A percentile compares a stretch with the other conserved stretches of the same genome.
Conservation (phyloP, 805 yeast genomes). For the Myxozyma nipponensis region DNA sequence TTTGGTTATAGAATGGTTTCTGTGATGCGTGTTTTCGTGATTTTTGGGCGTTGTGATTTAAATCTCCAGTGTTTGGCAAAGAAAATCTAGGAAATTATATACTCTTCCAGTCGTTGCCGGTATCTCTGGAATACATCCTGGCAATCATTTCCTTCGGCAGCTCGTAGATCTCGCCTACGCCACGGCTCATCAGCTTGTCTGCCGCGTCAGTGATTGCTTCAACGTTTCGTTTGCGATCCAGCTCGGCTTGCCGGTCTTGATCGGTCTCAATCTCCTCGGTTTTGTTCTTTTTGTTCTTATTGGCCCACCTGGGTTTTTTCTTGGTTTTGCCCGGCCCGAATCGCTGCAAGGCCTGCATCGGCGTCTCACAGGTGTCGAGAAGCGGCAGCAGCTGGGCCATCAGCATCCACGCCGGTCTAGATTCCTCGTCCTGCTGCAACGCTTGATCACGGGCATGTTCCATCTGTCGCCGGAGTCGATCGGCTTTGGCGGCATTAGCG, state of each 20-base stretch:
- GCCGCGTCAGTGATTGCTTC: conserved; percentile 47
- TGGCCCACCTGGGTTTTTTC: conserved; percentile 14
- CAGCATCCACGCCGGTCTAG: conserved; percentile 29
- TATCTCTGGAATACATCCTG: conserved; percentile 42
- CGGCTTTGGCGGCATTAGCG: conserved; percentile 39
- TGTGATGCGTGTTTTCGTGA: neutral
- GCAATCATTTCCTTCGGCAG: conserved; percentile 53
- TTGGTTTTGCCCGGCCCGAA: conserved; percentile 26
- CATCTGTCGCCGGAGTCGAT: conserved; percentile 30
- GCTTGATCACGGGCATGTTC: conserved; percentile 15
- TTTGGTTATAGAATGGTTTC: neutral
- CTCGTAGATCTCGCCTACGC: conserved; percentile 49
- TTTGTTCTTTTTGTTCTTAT: conserved; percentile 14
- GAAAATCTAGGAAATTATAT: neutral
- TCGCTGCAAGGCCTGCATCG: conserved; percentile 50
- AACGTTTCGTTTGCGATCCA: conserved; percentile 35
- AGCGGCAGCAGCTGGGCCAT: conserved; percentile 40
- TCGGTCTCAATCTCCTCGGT: neutral
- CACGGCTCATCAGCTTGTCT: conserved; percentile 45
- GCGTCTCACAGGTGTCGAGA: conserved; percentile 57
- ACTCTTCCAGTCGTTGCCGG: conserved; percentile 40
- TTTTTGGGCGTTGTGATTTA: neutral
- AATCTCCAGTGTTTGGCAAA: neutral
- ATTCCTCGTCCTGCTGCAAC: conserved; percentile 6
- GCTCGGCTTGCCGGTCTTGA: conserved; percentile 8